Evolutionary conservation across 2,329 filamentous ascomycete genomes (phyloP).

Genomic region (Colletotrichum limetticola): DNA sequence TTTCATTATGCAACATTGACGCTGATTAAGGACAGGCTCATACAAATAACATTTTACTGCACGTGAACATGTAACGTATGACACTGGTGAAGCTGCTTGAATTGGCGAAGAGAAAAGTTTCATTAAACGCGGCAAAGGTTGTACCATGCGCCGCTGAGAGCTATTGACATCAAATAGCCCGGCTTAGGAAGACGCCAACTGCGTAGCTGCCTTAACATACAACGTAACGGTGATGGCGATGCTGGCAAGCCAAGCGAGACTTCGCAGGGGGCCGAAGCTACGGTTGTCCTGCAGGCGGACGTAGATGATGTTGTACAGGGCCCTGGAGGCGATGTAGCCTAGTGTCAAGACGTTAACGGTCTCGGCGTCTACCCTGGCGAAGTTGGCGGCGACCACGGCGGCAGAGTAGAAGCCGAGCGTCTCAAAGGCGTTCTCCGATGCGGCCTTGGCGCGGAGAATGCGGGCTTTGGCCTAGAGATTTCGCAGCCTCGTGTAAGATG

Average conservation of each 20-base stretch:
- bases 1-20: background rate
- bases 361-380: constrained; percentile 49
- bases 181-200: constrained; percentile 30
- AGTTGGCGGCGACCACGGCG: constrained; percentile 57
- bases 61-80: background rate
- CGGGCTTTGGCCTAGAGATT: constrained; percentile 60
- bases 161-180: background rate
- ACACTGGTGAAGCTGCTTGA: background rate
- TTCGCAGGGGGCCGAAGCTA: constrained; percentile 49
- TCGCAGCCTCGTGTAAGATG: background rate
- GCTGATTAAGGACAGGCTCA: too few relatives aligned
- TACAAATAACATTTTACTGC: too few relatives aligned
- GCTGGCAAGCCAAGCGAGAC: constrained; percentile 49
- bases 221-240: constrained; percentile 47
- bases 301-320: constrained; percentile 55
- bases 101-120: background rate
- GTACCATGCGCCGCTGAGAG: background rate
- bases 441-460: constrained; percentile 63
- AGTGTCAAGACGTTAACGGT: constrained; percentile 52
- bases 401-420: constrained; percentile 55
- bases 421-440: constrained; percentile 56
- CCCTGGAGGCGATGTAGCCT: constrained; percentile 52
- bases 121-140: background rate
- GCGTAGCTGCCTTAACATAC: constrained; percentile 54
- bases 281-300: constrained; percentile 54